Conservation (phyloP, 2,329 filamentous ascomycete species). For the Fonsecaea multimorphosa region DNA sequence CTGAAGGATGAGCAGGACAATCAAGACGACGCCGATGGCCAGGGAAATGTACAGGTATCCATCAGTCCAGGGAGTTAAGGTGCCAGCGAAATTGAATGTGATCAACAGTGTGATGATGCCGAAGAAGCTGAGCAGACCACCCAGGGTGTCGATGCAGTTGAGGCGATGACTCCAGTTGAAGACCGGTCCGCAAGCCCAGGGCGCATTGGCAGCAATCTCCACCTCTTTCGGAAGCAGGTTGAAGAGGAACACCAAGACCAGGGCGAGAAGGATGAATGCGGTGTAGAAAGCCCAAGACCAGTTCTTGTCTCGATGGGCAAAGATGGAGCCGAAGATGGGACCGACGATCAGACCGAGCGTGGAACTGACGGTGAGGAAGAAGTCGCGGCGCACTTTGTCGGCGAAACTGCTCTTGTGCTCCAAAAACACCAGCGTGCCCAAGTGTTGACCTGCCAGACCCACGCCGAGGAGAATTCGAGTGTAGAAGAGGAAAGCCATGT, state of each 20-base stretch:
- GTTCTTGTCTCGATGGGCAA: constrained; percentile 20
- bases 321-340: constrained; percentile 29
- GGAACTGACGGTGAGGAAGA: constrained; percentile 29
- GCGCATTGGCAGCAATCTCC: not conserved
- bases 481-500: constrained; percentile 30
- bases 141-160: constrained; percentile 23
- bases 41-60: constrained; percentile 23
- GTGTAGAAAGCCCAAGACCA: constrained; percentile 30
- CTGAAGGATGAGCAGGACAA: constrained; percentile 25
- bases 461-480: constrained; percentile 24
- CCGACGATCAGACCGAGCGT: constrained; percentile 28
- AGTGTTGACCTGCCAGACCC: constrained; percentile 31
- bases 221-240: constrained; percentile 27
- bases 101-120: constrained; percentile 29
- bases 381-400: constrained; percentile 31
- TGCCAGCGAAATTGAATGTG: constrained; percentile 31
- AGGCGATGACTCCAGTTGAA: constrained; percentile 12
- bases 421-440: constrained; percentile 29
- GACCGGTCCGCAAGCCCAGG: constrained; percentile 13
- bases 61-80: constrained; percentile 18
- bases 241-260: constrained; percentile 18
- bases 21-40: constrained; percentile 9
- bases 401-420: constrained; percentile 28
- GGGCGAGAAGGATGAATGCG: constrained; percentile 15
- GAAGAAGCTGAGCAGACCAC: constrained; percentile 25